Base-by-base conservation (phyloP, 768 basidiomycete genomes). In the Kwoniella mangroviensis region DNA sequence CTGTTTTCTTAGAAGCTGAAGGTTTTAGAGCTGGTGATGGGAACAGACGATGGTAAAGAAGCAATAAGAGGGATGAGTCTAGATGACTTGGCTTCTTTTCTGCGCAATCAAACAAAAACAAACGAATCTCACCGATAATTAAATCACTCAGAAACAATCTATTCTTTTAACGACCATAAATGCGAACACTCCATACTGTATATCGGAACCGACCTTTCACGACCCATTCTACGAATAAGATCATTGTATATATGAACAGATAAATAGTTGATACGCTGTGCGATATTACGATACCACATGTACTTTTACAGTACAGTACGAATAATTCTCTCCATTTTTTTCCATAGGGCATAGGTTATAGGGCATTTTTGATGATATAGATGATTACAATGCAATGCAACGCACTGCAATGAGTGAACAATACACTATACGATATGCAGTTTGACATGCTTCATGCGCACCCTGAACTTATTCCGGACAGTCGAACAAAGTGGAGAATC, bases 1-100 rank as follows among this genome's bases (percentile, higher is more conserved):
- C 68, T 58, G 68, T 69, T 17, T 69, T 63, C 56, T 22, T 69
- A 3, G 68, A 69, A 53, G 68, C 68, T 19, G 68, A 69, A 28
- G 68, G 68, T 11, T 69, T 69, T 55, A 69, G 67, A 62, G 51
- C 60, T 40, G 52, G 58, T 3, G 60, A 62, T 68, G 67, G 51
- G 9, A 11, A 21, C 1, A 59, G 49, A 21, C 17, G 67, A 53
- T 55, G 60, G 42, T 54, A 22, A 60, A n/a, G n/a, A n/a, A n/a
- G n/a, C n/a, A n/a, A n/a, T n/a, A n/a, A n/a, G n/a, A n/a, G 15
- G 34, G n/a, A 58, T 5, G 40, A 40, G 28, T 40, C 24, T 17
- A 10, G 22, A 40, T 40, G 24, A 26, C 56, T 17, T 34, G 34
- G 34, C 34, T 34, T 34, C 34, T 34, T 34, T 6, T 34, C n/a